A percentile compares a stretch with the other conserved stretches of the same genome.
Evolutionary conservation across 2,329 filamentous ascomycete species (phyloP).

Genomic region (Ophiocordyceps polyrhachis-furcata): DNA sequence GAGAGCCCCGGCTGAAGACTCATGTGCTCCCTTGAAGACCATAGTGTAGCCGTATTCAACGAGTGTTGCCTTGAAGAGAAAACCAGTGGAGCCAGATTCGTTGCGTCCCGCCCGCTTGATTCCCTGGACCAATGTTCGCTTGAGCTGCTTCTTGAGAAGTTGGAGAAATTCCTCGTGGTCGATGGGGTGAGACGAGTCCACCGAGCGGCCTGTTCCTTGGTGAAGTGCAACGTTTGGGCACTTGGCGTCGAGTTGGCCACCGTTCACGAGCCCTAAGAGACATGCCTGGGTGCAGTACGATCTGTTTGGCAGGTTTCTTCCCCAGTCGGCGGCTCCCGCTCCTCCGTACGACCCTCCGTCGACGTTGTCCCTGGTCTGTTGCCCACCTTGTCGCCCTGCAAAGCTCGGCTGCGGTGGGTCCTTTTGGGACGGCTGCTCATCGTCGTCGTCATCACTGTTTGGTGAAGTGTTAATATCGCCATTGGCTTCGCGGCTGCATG

Average conservation of each 20-base stretch:
- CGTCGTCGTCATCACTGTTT: no score
- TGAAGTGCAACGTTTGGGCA: slow-evolving; percentile 21
- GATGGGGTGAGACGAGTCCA: not conserved
- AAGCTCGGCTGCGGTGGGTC: no score
- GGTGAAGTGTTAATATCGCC: no score
- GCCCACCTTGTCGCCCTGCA: no score
- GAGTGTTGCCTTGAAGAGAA: slow-evolving; percentile 22
- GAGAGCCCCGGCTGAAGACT: slow-evolving; percentile 14
- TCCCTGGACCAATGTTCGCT: slow-evolving; percentile 5
- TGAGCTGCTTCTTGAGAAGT: not conserved
- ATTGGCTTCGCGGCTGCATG: no score
- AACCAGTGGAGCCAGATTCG: slow-evolving; percentile 15
- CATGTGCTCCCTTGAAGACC: slow-evolving; percentile 19
- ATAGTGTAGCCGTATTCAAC: slow-evolving; percentile 23
- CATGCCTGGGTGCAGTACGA: slow-evolving; percentile 20
- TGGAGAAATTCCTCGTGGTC: not conserved
- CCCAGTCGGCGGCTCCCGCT: not conserved
- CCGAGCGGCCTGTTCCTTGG: not conserved
- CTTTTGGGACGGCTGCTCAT: no score
- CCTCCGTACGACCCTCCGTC: not conserved
- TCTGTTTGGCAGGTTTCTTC: not conserved
- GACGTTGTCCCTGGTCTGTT: not conserved
- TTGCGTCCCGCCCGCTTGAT: slow-evolving; percentile 8
- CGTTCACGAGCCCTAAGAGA: slow-evolving; percentile 15
- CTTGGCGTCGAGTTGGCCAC: slow-evolving; percentile 11